Evolutionary conservation across 768 basidiomycete species (phyloP).

Genomic region (Leccinum rimulosum): DNA sequence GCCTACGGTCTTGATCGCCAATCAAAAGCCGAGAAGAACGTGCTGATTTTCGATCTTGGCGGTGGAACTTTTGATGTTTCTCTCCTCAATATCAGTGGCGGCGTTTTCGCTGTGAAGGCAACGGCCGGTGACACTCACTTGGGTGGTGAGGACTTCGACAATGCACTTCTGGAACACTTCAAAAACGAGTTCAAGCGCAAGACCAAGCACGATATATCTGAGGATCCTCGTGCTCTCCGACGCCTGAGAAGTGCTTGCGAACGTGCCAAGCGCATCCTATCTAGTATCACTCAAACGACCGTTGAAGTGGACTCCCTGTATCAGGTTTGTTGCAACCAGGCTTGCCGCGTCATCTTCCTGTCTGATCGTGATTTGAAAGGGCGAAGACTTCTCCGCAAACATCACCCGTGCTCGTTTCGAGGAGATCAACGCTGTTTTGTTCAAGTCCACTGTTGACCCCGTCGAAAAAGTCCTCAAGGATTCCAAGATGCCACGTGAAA

Average conservation of each 20-base stretch:
- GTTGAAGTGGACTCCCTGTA: constrained; percentile 99
- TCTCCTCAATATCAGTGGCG: constrained; percentile 94
- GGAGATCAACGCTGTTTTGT: constrained; percentile 93
- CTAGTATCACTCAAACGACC: constrained; percentile 97
- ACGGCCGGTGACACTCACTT: constrained; percentile 99
- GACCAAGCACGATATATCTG: constrained; percentile 95
- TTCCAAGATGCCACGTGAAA: constrained; percentile 94
- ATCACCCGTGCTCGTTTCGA: constrained; percentile 99
- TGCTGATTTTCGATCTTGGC: constrained; percentile 99
- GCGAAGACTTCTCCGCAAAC: constrained; percentile 97
- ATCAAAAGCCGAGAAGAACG: constrained; percentile 93
- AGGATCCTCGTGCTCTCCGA: constrained; percentile 94
- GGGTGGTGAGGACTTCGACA: constrained; percentile 99
- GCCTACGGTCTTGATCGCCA: constrained; percentile 98
- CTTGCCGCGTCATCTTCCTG: not conserved
- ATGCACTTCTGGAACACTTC: constrained; percentile 97
- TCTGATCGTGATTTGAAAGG: constrained; percentile 42
- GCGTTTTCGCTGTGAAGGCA: constrained; percentile 99
- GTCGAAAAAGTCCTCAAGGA: constrained; percentile 99
- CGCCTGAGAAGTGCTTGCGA: constrained; percentile 97
- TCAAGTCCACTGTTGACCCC: constrained; percentile 97
- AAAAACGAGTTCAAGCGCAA: constrained; percentile 99
- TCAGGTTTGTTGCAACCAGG: constrained; percentile 53
- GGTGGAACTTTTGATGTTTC: constrained; percentile 99
- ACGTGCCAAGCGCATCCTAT: constrained; percentile 98